Conservation (phyloP, 306 rosid genomes). For the Carpinus viminea region DNA sequence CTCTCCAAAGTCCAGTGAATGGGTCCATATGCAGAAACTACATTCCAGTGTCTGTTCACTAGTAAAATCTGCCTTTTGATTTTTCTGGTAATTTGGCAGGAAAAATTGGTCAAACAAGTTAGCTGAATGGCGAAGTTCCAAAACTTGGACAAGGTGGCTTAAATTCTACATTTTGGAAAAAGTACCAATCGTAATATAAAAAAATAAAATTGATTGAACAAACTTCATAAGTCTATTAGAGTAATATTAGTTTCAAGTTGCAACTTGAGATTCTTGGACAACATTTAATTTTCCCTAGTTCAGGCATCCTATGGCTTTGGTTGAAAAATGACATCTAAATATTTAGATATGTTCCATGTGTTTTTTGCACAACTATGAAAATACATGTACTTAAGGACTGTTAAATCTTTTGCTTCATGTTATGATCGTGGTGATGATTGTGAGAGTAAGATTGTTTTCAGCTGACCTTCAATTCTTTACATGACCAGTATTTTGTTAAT, state of each 20-base stretch:
- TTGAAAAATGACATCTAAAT: background rate
- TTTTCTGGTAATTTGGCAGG: background rate
- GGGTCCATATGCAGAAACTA: background rate
- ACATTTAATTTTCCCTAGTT: background rate
- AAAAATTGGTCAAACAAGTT: background rate
- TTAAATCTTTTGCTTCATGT: background rate
- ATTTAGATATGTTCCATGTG: background rate
- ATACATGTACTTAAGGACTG: background rate
- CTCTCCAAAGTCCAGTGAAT: background rate
- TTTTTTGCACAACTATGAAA: background rate
- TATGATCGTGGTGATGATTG: background rate
- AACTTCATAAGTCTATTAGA: background rate
- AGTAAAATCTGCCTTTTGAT: background rate
- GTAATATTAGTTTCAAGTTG: background rate
- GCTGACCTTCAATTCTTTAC: background rate
- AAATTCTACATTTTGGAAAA: background rate
- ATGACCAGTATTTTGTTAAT: too few species aligned
- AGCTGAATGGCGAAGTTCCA: background rate
- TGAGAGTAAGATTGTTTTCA: background rate
- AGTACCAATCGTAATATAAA: background rate
- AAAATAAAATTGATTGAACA: background rate
- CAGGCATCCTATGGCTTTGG: background rate
- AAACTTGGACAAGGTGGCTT: background rate
- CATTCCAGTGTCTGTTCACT: background rate
- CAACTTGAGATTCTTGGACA: background rate